Evolutionary conservation across 2,329 filamentous ascomycete species (phyloP).

Genomic region (Alternaria brassicicola): DNA sequence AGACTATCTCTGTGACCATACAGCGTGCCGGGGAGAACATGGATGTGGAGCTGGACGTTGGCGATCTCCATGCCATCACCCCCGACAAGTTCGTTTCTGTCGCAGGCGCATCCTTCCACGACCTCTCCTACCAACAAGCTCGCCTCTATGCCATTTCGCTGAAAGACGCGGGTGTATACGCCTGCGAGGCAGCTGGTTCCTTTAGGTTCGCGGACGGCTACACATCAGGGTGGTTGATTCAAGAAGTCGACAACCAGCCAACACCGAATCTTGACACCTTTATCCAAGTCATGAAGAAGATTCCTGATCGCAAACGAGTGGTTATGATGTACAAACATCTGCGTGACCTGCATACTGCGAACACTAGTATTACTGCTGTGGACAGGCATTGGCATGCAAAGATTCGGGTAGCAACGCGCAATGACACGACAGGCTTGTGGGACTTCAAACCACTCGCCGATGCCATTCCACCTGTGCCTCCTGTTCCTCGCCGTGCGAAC

Average conservation of each 20-base stretch:
- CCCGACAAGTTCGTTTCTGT: conserved; percentile 95
- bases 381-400: conserved; percentile 96
- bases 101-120: conserved; percentile 91
- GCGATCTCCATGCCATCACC: conserved; percentile 91
- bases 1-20: conserved; percentile 78
- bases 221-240: conserved; percentile 91
- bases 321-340: conserved; percentile 97
- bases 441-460: conserved; percentile 88
- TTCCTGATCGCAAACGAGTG: conserved; percentile 80
- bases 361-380: conserved; percentile 89
- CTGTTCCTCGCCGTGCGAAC: conserved; percentile 77
- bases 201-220: conserved; percentile 89
- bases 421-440: conserved; percentile 90
- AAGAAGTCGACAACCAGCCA: conserved; percentile 89
- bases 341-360: conserved; percentile 89
- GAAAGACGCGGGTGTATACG: conserved; percentile 78
- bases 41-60: conserved; percentile 82
- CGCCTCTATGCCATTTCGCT: conserved; percentile 91
- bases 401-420: conserved; percentile 90
- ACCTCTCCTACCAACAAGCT: conserved; percentile 97
- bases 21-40: conserved; percentile 89
- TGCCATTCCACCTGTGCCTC: conserved; percentile 74
- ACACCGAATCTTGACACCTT: conserved; percentile 88
- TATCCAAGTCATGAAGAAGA: conserved; percentile 85
- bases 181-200: conserved; percentile 92